phyloP scores from a whole-genome alignment of 2,329 filamentous ascomycete genomes.

The Colletotrichum gigasporum region DNA sequence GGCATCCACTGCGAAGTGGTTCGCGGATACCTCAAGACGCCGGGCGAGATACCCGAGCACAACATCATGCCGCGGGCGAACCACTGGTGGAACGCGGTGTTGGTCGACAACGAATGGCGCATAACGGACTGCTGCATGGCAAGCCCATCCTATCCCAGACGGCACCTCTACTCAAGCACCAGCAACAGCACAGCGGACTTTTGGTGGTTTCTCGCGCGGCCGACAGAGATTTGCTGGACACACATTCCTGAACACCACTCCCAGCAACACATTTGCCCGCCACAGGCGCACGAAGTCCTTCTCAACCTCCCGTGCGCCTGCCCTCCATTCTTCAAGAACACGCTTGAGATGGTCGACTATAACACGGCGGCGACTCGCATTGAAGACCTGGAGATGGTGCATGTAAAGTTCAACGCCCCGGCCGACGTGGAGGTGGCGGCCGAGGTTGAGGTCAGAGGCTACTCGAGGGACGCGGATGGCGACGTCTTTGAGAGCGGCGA shows the following conservation, averaged over 20 bases:
- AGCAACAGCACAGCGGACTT: conserved; percentile 77
- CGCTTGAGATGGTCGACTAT: conserved; percentile 84
- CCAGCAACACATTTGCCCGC: conserved; percentile 93
- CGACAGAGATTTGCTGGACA: conserved; percentile 92
- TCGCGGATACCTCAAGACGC: conserved; percentile 88
- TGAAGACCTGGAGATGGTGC: conserved; percentile 92
- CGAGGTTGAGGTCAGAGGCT: conserved; percentile 87
- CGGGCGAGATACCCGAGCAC: conserved; percentile 84
- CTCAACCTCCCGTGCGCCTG: conserved; percentile 87
- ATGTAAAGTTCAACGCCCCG: conserved; percentile 88
- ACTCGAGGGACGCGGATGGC: conserved; percentile 84
- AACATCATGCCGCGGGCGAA: conserved; percentile 87
- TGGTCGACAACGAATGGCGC: conserved; percentile 95
- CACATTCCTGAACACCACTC: conserved; percentile 88
- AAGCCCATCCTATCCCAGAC: conserved; percentile 86
- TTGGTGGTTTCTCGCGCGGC: conserved; percentile 94
- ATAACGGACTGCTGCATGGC: conserved; percentile 95
- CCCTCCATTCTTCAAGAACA: conserved; percentile 87
- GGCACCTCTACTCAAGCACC: conserved; percentile 79
- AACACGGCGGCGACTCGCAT: conserved; percentile 88
- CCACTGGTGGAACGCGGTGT: conserved; percentile 97
- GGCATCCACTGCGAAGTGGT: conserved; percentile 89
- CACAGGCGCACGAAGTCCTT: conserved; percentile 85
- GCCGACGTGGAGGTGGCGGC: conserved; percentile 91
- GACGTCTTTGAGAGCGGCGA: conserved; percentile 95